Evolutionary conservation across 352 stramenopile genomes (phyloP), one percentile per base, ranked within the genome.

Genomic region (Phytophthora brassicae): DNA sequence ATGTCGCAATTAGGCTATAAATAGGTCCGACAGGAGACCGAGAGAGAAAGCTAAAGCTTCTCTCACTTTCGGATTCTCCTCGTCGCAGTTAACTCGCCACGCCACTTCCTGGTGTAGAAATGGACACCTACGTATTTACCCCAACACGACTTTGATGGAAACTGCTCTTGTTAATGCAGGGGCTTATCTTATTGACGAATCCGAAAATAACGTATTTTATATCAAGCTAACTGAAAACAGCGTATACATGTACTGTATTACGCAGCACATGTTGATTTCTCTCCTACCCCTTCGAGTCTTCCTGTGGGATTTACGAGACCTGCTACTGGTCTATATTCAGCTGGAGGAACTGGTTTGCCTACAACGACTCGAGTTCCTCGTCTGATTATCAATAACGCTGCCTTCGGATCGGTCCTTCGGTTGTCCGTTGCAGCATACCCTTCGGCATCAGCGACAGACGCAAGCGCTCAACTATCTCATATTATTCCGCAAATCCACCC

Each of bases 401-500:
- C 39, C 1, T 60, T 60, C 52, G 41, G 42, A 12, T 26, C 13
- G 20, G 42, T 60, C 2, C 1, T 60, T 19, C 41, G 52, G 6
- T 20, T 60, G 1, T 28, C 42, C n/a, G 19, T 5, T 12, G 52
- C 13, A 45, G 51, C 52, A 4, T 52, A 60, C 22, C 52, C 52
- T 0, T 0, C 52, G 11, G 19, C 29, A n/a, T 52, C 52, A 6
- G 16, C 17, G 14, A 60, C 52, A 22, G 16, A 31, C 12, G 41
- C 52, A 16, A 36, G 47, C 33, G 47, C 41, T 47, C 29, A 56
- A 4, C 35, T 68, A 6, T 54, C 35, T 0, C 60, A 70, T 23
- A 60, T 19, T 7, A 70, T 60, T 12, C 62, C 62, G 7, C 35
- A 61, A 12, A 43, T 49, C 36, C 55, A 66, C 1, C 56, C 62